Evolutionary conservation across 345 rosid species (phyloP).

Genomic region (Geranium brycei): DNA sequence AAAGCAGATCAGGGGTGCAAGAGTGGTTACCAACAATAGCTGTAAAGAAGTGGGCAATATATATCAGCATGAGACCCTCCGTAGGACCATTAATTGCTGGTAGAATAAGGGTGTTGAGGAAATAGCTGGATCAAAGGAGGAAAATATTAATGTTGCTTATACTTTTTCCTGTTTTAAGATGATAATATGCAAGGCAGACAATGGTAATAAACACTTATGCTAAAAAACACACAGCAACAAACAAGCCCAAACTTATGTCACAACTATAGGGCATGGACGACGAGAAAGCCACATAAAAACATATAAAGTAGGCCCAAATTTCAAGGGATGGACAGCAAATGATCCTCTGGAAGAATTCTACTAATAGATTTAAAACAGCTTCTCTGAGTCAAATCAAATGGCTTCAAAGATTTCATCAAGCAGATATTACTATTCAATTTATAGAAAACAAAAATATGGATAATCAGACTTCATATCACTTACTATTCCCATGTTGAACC

Average conservation of each 20-base stretch:
- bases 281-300: background rate
- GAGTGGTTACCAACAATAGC: constrained; percentile 64
- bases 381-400: background rate
- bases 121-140: constrained; percentile 42
- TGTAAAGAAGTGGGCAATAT: constrained; percentile 61
- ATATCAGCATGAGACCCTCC: constrained; percentile 88
- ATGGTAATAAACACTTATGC: background rate
- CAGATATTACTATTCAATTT: background rate
- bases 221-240: background rate
- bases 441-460: constrained; percentile 4
- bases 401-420: background rate
- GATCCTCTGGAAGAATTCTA: background rate
- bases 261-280: background rate
- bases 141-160: constrained; percentile 7
- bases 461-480: constrained; percentile 17
- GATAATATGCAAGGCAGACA: constrained; percentile 1
- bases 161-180: background rate
- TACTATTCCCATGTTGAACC: constrained; percentile 98
- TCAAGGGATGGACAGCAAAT: background rate
- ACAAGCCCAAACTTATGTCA: background rate
- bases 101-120: constrained; percentile 82
- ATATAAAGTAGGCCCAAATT: background rate
- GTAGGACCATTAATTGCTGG: constrained; percentile 96
- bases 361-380: background rate
- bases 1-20: background rate